Evolutionary conservation across 192 early-diverging fungal genomes (phyloP).

Genomic region (Backusella westeae): DNA sequence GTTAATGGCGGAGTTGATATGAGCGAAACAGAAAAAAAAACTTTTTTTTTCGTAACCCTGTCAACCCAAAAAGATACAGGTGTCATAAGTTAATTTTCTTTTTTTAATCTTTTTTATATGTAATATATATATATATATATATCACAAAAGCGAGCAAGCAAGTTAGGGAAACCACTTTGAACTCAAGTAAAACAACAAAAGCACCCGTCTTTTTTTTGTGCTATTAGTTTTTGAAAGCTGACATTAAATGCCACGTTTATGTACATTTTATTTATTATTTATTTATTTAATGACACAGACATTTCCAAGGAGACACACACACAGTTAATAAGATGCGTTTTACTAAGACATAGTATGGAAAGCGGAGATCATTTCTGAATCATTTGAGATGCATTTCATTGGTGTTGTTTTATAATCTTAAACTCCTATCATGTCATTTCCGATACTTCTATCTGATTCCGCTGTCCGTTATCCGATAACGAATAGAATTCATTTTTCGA

Average conservation of each 20-base stretch:
- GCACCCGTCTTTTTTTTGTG: not conserved
- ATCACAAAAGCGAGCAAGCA: not conserved
- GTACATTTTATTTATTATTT: not conserved
- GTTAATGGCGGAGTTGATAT: not conserved
- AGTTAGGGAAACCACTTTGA: not conserved
- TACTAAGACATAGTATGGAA: not conserved
- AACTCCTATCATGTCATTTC: constrained; percentile 4
- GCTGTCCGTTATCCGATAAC: constrained; percentile 19
- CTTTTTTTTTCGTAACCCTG: not conserved
- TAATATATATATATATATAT: not conserved
- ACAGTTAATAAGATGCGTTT: not conserved
- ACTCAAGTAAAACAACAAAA: not conserved
- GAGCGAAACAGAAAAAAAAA: not conserved
- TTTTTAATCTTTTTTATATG: not conserved
- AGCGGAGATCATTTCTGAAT: not conserved
- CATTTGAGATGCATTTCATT: not conserved
- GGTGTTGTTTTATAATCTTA: not conserved
- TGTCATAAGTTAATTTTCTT: not conserved
- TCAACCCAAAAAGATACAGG: not conserved
- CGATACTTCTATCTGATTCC: constrained; percentile 20
- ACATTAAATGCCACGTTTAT: constrained; percentile 8
- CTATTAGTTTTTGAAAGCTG: constrained; percentile 12
- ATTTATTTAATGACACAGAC: not conserved
- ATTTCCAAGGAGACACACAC: not conserved
- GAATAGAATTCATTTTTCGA: constrained; percentile 23